These are phyloP conservation scores for Saccharum spontaneum DNA, from an alignment of 176 grass and related monocot species.

Conservation along the genomic window DNA sequence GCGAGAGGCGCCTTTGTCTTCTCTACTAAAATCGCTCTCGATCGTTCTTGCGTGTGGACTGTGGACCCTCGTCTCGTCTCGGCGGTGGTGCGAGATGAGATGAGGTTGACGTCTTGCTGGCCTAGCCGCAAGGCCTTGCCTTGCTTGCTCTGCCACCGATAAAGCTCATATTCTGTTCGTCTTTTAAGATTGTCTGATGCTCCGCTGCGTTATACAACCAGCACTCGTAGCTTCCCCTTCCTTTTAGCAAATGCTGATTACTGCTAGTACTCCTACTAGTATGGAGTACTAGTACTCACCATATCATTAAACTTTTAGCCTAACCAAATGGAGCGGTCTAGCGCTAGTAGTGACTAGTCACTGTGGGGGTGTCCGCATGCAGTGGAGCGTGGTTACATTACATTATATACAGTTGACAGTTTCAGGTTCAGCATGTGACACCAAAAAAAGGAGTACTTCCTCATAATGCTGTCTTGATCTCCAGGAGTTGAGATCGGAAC, in stretches of 20 bases:
- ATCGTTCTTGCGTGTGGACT: not conserved
- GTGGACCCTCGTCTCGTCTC: not conserved
- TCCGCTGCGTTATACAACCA: not conserved
- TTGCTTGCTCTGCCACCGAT: not conserved
- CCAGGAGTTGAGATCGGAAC: not conserved
- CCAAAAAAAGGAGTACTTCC: not conserved
- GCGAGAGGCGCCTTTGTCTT: no score
- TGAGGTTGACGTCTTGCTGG: conserved; percentile 29
- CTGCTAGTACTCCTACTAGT: not conserved
- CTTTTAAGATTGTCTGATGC: conserved; percentile 19
- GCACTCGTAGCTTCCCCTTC: not conserved
- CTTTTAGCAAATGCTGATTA: conserved; percentile 1
- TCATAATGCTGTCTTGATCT: not conserved
- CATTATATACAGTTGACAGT: no score
- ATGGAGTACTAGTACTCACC: not conserved
- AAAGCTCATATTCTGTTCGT: conserved; percentile 27
- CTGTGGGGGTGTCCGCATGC: no score
- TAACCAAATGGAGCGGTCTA: not conserved
- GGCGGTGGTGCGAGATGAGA: not conserved
- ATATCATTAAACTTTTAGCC: not conserved
- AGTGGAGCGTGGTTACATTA: no score
- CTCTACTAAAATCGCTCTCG: not conserved
- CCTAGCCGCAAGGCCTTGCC: not conserved
- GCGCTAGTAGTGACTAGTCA: no score
- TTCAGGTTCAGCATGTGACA: no score